Evolutionary conservation across 768 basidiomycete species (phyloP), one percentile per base, ranked within the genome.

Genomic region (Cyclocybe cylindracea): DNA sequence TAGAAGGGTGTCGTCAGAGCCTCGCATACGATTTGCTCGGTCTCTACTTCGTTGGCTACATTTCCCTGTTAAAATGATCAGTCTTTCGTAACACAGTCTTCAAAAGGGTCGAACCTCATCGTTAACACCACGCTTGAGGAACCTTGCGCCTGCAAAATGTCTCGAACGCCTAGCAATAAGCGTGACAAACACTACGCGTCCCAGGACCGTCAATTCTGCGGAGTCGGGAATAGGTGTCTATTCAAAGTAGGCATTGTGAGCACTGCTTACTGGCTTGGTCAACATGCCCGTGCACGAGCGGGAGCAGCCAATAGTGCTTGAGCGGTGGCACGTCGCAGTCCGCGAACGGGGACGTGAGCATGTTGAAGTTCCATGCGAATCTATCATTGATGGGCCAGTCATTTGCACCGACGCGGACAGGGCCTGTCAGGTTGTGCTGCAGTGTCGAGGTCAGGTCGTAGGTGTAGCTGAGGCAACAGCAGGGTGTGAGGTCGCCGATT

Each of bases 41-140:
- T 97, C 70, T 99, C 97, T 2, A 99, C 97, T 68, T 98, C 97
- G 64, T 99, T 99, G 2, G 96, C 96, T 8, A 98, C 96, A 64
- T 95, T 93, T 3, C 97, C 97, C 94, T 97, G 55, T n/a, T 14
- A 34, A 7, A 9, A 18, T 36, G 16, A 31, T 29, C 18, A 52
- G 32, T 13, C 32, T 52, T 7, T 33, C 4, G 16, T 14, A 55
- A 32, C 29, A 11, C 35, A 18, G 16, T 16, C 1, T 10, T 16
- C 31, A 38, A 37, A 13, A 35, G 29, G n/a, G 11, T 2, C 39
- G 10, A 10, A 93, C 94, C 77, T 96, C 85, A 56, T 94, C 90
- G 59, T 97, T 98, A 18, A 94, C 92, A 3, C 97, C 97, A 49
- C 97, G 83, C 45, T 94, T 97, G 19, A 97, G 71, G 70, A 94